These are phyloP conservation scores for Lactarius indigo DNA, from an alignment of 768 basidiomycete genomes.

Conservation along the genomic window DNA sequence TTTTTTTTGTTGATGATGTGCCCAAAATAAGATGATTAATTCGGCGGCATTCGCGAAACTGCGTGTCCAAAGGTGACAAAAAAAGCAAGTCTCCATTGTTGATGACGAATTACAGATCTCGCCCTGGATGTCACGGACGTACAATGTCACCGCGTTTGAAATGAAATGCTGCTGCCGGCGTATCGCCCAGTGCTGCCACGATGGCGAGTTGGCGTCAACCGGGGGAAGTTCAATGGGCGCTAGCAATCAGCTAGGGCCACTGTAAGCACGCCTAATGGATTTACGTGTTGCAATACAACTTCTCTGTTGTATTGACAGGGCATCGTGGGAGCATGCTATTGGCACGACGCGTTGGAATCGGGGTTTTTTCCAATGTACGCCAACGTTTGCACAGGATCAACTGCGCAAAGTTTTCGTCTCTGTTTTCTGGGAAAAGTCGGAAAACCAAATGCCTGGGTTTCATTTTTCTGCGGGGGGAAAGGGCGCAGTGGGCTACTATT, in stretches of 20 bases:
- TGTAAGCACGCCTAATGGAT: background rate
- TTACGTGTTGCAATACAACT: background rate
- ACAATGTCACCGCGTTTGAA: background rate
- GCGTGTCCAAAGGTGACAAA: background rate
- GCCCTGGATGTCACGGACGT: background rate
- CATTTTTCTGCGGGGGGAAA: background rate
- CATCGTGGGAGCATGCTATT: background rate
- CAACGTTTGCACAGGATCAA: too few species aligned
- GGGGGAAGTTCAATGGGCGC: background rate
- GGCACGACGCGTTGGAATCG: background rate
- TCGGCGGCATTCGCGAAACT: too few species aligned
- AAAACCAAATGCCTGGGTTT: background rate
- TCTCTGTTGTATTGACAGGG: background rate
- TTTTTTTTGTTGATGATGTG: background rate
- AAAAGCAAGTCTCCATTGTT: background rate
- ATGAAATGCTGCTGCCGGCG: background rate
- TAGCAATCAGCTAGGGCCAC: background rate
- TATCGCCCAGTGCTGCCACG: too few species aligned
- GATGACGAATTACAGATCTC: background rate
- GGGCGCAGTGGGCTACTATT: background rate
- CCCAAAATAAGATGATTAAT: background rate
- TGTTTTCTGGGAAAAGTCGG: background rate
- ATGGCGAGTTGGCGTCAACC: background rate
- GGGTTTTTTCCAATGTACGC: background rate
- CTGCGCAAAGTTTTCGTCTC: too few species aligned